Evolutionary conservation across 176 grass and related monocot species (phyloP).

Genomic region (Thalia dealbata): DNA sequence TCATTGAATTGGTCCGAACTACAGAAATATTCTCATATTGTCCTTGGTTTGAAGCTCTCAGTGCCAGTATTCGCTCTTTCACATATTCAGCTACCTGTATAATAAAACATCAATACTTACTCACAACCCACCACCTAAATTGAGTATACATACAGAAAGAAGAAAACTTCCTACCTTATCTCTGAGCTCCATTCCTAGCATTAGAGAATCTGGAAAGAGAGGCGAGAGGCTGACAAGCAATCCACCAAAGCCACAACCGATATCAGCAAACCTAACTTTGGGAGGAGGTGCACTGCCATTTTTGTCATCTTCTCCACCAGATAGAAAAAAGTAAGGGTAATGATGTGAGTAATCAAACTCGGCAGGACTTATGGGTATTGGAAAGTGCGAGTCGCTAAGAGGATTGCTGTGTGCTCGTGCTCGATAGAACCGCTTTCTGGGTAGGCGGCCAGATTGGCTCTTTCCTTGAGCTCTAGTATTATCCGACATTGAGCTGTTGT

Average conservation of each 20-base stretch:
- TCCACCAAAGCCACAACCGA: slow-evolving; percentile 21
- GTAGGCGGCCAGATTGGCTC: slow-evolving; percentile 34
- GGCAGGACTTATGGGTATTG: slow-evolving; percentile 49
- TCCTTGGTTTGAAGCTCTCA: slow-evolving; percentile 58
- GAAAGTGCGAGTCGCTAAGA: slow-evolving; percentile 93
- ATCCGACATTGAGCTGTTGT: background rate
- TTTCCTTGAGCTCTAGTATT: background rate
- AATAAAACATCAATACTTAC: background rate
- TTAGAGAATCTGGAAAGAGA: slow-evolving; percentile 67
- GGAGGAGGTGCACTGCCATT: background rate
- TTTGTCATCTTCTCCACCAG: background rate
- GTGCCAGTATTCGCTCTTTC: slow-evolving; percentile 78
- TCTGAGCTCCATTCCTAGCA: slow-evolving; percentile 95
- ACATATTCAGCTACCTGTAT: slow-evolving; percentile 89
- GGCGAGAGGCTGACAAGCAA: slow-evolving; percentile 65
- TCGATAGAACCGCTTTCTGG: slow-evolving; percentile 75
- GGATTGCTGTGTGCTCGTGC: slow-evolving; percentile 85
- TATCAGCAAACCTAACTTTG: slow-evolving; percentile 58
- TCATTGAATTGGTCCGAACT: slow-evolving; percentile 97
- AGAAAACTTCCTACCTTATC: slow-evolving; percentile 50
- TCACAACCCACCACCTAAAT: background rate
- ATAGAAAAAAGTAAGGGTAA: slow-evolving; percentile 53
- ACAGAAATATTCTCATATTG: slow-evolving; percentile 84
- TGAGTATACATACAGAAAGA: background rate
- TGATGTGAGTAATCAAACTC: slow-evolving; percentile 57